Evolutionary conservation across 2,329 filamentous ascomycete genomes (phyloP), one percentile per base, ranked within the genome.

Genomic region (Alternaria arborescens): DNA sequence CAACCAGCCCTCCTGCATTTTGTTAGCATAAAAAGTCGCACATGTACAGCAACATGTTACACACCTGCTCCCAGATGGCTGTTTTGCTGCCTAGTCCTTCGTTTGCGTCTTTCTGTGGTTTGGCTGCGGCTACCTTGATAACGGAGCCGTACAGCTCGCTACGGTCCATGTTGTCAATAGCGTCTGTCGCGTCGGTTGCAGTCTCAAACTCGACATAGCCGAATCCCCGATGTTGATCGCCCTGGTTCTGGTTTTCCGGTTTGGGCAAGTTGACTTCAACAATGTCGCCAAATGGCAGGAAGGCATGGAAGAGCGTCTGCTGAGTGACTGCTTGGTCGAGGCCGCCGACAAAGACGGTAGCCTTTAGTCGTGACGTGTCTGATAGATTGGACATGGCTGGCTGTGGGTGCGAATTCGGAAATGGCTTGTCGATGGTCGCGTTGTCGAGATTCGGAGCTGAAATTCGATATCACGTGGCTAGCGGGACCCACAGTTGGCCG

Each of bases 111-210:
- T 97, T 97, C 64, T 95, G 93, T 32, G 92, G 88, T 79, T 97
- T 99, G 43, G 96, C 96, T 56, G 91, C 87, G 44, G 93, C 94
- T 52, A 98, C 94, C 78, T 94, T 97, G 77, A 99, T 90, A 14
- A 95, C 90, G 61, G 92, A 88, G 11, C 95, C 96, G 77, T 94
- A 98, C 46, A 99, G 87, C 81, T 98, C 94, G 62, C 94, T 91
- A 78, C 97, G 93, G 77, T 99, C 93, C 94, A 99, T 98, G 77
- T 99, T 99, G 84, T 98, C 93, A 78, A 99, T 97, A 52, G 95
- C 95, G 80, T 98, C 94, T 73, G 89, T 89, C 28, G 94, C 94
- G 80, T 99, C 95, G 58, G 90, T 87, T 12, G 88, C 85, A 58
- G 93, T 87, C 72, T 97, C 93, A 74, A 92, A 99, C 76, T 99